These are phyloP conservation scores for Rhizodiscina lignyota DNA, from an alignment of 495 filamentous ascomycete species.

Conservation along the genomic window DNA sequence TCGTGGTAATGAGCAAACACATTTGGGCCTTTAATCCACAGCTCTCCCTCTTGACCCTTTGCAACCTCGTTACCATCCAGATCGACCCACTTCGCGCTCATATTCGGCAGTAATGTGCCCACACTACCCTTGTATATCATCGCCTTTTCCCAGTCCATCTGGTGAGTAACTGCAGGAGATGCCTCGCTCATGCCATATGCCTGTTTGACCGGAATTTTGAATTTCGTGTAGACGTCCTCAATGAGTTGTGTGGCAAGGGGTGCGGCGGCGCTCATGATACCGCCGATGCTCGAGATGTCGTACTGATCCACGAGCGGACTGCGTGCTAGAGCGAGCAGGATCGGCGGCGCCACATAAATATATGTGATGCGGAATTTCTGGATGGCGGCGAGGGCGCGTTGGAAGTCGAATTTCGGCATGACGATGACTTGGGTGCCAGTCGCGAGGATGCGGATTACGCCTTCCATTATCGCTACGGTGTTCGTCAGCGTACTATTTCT, in stretches of 20 bases:
- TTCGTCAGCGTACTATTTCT: too few species aligned
- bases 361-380: conserved; percentile 54
- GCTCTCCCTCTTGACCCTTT: conserved; percentile 58
- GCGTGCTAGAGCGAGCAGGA: conserved; percentile 41
- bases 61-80: conserved; percentile 62
- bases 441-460: too few species aligned
- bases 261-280: conserved; percentile 14
- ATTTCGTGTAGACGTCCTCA: conserved; percentile 15
- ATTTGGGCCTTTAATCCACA: conserved; percentile 58
- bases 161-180: too few species aligned
- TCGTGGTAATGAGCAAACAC: conserved; percentile 72
- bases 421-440: too few species aligned
- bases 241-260: conserved; percentile 16
- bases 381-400: conserved; percentile 44
- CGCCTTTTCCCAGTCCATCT: too few species aligned
- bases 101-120: conserved; percentile 51
- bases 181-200: conserved; percentile 18
- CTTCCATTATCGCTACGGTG: too few species aligned
- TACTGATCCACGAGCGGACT: conserved; percentile 13
- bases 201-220: conserved; percentile 13
- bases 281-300: conserved; percentile 10
- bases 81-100: conserved; percentile 53
- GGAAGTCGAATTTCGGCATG: conserved; percentile 70
- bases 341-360: conserved; percentile 67
- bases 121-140: conserved; percentile 37